A percentile compares a stretch with the other conserved stretches of the same genome.
phyloP scores from a whole-genome alignment of 805 yeast species.

The Cyberlindnera xylosilytica region DNA sequence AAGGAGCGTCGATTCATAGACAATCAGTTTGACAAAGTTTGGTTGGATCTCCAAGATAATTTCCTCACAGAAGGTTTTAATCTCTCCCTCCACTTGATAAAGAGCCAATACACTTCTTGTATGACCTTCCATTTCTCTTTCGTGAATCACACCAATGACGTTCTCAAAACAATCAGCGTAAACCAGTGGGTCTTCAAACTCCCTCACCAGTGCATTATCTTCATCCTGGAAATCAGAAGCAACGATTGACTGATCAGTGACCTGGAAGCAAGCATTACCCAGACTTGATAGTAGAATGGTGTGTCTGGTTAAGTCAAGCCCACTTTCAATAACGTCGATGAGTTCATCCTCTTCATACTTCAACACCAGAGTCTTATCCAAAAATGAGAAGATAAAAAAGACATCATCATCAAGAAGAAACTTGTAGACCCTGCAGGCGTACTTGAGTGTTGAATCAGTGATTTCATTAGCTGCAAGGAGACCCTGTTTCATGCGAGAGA shows the following conservation, averaged over 20 bases:
- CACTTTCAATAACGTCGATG: constrained; percentile 27
- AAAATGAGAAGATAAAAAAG: constrained; percentile 35
- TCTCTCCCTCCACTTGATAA: constrained; percentile 6
- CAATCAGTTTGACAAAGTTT: constrained; percentile 21
- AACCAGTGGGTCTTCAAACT: constrained; percentile 11
- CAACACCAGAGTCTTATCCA: constrained; percentile 37
- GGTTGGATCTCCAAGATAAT: constrained; percentile 5
- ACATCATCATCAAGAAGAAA: constrained; percentile 18
- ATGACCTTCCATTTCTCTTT: not conserved
- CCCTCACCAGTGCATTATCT: constrained; percentile 1
- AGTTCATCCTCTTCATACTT: constrained; percentile 29
- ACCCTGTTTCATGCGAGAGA: constrained; percentile 21
- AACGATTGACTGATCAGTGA: constrained; percentile 23
- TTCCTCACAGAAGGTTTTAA: constrained; percentile 6
- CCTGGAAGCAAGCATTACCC: constrained; percentile 22
- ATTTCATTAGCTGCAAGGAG: constrained; percentile 17
- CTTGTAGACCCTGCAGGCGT: constrained; percentile 17
- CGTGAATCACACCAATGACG: constrained; percentile 12
- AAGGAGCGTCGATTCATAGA: constrained; percentile 5
- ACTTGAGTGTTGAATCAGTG: constrained; percentile 16
- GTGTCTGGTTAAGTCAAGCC: constrained; percentile 14
- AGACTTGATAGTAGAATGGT: constrained; percentile 19
- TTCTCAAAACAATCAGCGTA: constrained; percentile 22
- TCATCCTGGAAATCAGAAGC: constrained; percentile 19
- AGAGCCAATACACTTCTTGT: constrained; percentile 1